These are phyloP conservation scores for Inga leiocalycina DNA, from an alignment of 306 rosid species.

Conservation along the genomic window DNA sequence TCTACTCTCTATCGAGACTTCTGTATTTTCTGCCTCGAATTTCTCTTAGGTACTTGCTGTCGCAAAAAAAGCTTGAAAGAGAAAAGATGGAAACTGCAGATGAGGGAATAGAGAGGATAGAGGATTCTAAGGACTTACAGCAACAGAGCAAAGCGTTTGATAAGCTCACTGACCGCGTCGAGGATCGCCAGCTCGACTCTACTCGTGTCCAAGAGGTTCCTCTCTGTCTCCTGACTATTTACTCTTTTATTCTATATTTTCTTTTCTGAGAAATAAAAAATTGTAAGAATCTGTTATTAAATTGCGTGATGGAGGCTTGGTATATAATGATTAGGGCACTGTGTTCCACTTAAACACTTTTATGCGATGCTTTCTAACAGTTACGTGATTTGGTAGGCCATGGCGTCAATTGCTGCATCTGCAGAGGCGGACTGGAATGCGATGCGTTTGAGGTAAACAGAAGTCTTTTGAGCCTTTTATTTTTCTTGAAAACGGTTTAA, in stretches of 20 bases:
- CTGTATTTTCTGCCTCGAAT: not conserved
- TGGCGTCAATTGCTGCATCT: constrained; percentile 95
- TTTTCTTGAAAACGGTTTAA: not conserved
- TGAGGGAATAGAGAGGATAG: constrained; percentile 71
- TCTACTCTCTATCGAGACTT: not conserved
- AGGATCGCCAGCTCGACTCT: constrained; percentile 97
- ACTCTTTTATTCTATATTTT: not conserved
- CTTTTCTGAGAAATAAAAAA: not conserved
- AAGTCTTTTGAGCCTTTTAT: not conserved
- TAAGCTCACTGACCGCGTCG: constrained; percentile 96
- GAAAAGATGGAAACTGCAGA: constrained; percentile 73
- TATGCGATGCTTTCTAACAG: not conserved
- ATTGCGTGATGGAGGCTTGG: not conserved
- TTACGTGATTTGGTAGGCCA: constrained; percentile 54
- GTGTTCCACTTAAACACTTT: not conserved
- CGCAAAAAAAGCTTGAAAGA: constrained; percentile 7
- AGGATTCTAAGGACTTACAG: constrained; percentile 84
- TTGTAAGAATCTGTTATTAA: not conserved
- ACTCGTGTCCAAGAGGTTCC: constrained; percentile 90
- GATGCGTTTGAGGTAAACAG: constrained; percentile 61
- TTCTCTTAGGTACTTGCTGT: not conserved
- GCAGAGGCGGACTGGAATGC: constrained; percentile 84
- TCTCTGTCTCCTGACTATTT: not conserved
- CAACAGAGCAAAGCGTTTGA: constrained; percentile 96
- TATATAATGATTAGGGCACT: not conserved